These are phyloP conservation scores for Backusella morwellensis DNA, from an alignment of 192 early-diverging fungal genomes.

Conservation along the genomic window DNA sequence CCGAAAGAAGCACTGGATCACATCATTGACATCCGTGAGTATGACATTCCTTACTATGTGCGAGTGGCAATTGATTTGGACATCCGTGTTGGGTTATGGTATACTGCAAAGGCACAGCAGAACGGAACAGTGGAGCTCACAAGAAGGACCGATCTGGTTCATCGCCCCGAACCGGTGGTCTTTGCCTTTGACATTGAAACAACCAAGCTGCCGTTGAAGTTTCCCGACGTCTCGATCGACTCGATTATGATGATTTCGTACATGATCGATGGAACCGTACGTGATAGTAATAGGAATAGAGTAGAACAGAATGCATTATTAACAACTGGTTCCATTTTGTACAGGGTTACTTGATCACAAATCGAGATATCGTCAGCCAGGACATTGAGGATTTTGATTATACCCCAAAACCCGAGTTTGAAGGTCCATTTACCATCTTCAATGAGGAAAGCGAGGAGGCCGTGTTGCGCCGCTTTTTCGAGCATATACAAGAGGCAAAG, in stretches of 20 bases:
- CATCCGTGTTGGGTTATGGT: slow-evolving; percentile 96
- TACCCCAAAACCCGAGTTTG: slow-evolving; percentile 93
- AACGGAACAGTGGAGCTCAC: slow-evolving; percentile 61
- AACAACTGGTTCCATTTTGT: background rate
- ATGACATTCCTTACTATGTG: slow-evolving; percentile 95
- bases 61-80: slow-evolving; percentile 94
- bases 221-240: slow-evolving; percentile 89
- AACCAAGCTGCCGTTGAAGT: slow-evolving; percentile 96
- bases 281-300: background rate
- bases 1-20: slow-evolving; percentile 59
- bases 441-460: slow-evolving; percentile 89
- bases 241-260: slow-evolving; percentile 99
- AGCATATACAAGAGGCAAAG: slow-evolving; percentile 78
- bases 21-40: slow-evolving; percentile 92
- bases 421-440: slow-evolving; percentile 94
- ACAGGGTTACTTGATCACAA: slow-evolving; percentile 96
- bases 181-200: slow-evolving; percentile 98
- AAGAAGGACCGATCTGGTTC: slow-evolving; percentile 76
- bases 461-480: slow-evolving; percentile 84
- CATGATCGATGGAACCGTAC: slow-evolving; percentile 97
- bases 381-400: slow-evolving; percentile 99
- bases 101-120: slow-evolving; percentile 65
- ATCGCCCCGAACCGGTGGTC: slow-evolving; percentile 92
- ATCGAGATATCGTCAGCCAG: slow-evolving; percentile 90
- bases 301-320: background rate